Conservation (phyloP, 2,329 filamentous ascomycete species). For the Sarocladium oryzae region DNA sequence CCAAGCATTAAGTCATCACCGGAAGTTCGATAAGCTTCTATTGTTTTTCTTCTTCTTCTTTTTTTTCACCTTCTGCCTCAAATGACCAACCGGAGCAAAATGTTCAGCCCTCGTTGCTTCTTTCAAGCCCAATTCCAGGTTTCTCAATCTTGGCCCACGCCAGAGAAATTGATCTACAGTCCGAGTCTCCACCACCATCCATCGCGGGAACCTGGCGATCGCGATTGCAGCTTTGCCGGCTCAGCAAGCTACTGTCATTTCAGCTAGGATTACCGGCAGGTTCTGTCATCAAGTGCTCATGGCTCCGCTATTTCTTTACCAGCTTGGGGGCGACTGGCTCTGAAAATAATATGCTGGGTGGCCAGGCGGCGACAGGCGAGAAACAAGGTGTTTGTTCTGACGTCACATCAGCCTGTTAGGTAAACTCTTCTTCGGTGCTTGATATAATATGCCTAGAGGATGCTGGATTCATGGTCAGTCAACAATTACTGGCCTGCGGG, state of each 20-base stretch:
- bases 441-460: neutral
- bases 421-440: neutral
- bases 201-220: constrained; percentile 6
- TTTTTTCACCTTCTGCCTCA: too few species aligned
- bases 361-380: too few species aligned
- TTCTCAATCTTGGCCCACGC: neutral
- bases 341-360: too few species aligned
- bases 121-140: neutral
- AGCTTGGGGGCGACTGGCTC: too few species aligned
- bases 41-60: too few species aligned
- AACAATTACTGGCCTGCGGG: too few species aligned
- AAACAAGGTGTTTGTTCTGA: neutral
- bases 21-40: too few species aligned
- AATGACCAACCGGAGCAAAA: too few species aligned
- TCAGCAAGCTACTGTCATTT: neutral
- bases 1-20: too few species aligned
- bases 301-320: constrained; percentile 3
- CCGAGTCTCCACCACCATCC: neutral
- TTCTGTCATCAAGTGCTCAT: constrained; percentile 1
- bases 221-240: constrained; percentile 4
- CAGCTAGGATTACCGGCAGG: neutral
- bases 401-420: neutral
- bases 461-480: too few species aligned
- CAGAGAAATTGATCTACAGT: neutral
- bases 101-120: too few species aligned